Conservation (phyloP, 2,329 filamentous ascomycete genomes). For the Neonectria coccinea region DNA sequence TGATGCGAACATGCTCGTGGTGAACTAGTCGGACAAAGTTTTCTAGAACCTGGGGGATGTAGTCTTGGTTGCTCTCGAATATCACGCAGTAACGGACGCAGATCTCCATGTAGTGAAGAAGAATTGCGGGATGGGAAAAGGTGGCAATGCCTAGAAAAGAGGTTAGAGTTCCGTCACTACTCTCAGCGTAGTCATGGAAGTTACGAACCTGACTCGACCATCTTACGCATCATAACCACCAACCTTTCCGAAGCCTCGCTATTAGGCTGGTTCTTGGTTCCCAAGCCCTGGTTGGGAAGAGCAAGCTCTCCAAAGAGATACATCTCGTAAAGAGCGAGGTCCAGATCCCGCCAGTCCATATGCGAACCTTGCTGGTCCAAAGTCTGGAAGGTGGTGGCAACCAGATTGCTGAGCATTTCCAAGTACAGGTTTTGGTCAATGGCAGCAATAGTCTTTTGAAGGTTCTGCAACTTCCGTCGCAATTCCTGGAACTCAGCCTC, state of each 20-base stretch:
- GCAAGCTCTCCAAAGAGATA: constrained; percentile 94
- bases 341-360: constrained; percentile 94
- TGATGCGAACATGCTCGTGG: constrained; percentile 86
- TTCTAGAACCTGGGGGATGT: constrained; percentile 88
- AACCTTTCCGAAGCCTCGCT: constrained; percentile 83
- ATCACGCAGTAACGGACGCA: constrained; percentile 94
- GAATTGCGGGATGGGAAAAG: constrained; percentile 89
- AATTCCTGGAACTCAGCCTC: constrained; percentile 98
- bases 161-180: constrained; percentile 32
- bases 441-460: constrained; percentile 92
- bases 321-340: constrained; percentile 95
- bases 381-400: constrained; percentile 88
- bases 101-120: constrained; percentile 98
- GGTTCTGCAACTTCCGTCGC: constrained; percentile 85
- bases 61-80: constrained; percentile 85
- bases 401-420: constrained; percentile 85
- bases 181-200: background rate
- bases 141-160: constrained; percentile 76
- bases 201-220: constrained; percentile 87
- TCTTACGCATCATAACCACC: constrained; percentile 92
- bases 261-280: constrained; percentile 84
- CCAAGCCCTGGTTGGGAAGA: constrained; percentile 88
- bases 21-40: constrained; percentile 93
- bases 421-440: constrained; percentile 92
- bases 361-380: constrained; percentile 78